Evolutionary conservation across 2,329 filamentous ascomycete genomes (phyloP), one percentile per base, ranked within the genome.

Genomic region (Fusarium sp.): DNA sequence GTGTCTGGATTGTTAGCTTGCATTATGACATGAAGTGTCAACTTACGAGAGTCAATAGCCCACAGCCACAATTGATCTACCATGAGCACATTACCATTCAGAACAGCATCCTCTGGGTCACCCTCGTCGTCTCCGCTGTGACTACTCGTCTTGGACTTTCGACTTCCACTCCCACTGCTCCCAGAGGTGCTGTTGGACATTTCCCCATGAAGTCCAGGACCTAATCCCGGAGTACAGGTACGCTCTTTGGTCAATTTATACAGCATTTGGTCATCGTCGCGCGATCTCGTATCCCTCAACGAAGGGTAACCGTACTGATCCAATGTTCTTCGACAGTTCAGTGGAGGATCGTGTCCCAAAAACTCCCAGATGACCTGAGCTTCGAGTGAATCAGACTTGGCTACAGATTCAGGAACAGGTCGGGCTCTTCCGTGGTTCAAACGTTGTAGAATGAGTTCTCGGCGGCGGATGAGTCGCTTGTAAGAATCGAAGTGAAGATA

Each of bases 401-500:
- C 84, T 8, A 90, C 81, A 0, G 83, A 80, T 30, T 81, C 77
- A 0, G 87, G 87, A 0, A 89, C 83, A 0, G 88, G 88, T 2
- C 83, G 80, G 0, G 85, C 82, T 30, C 87, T 79, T 4, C 86
- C 86, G 55, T 88, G 85, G 1, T 75, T 75, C 25, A 87, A 74
- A 7, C 88, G 81, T 19, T 83, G 78, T 17, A 81, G 75, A 27
- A 90, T 84, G 4, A 89, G 77, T 33, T 84, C 82, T 0, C 87
- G 84, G 2, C 88, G 83, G 37, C 82, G 81, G 11, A 89, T 79
- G 3, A 90, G 78, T 46, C 84, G 84, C 56, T 82, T 81, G 71
- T 90, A 90, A 0, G 86, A 88, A 68, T 90, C 88, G 72, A 88
- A 90, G 64, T 90, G 87, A 0, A 90, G 82, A 68, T 90, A 88